phyloP scores from a whole-genome alignment of 148 eudicot genomes.

The Silene latifolia region DNA sequence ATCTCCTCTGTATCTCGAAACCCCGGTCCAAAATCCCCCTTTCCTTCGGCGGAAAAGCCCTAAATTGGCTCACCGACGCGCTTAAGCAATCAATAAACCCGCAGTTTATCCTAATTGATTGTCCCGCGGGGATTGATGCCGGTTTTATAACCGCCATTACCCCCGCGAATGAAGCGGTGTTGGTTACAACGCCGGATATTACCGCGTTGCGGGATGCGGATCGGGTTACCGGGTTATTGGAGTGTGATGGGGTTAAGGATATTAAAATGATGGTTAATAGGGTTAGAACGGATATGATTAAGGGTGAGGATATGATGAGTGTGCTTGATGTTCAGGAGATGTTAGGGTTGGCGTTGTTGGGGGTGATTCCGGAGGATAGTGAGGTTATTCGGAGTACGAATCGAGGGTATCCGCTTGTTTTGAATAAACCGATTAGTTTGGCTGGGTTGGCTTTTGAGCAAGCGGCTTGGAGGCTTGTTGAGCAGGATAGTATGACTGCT shows the following conservation, averaged over 20 bases:
- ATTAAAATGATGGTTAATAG: slow-evolving; percentile 95
- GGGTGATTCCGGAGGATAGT: slow-evolving; percentile 88
- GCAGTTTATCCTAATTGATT: slow-evolving; percentile 80
- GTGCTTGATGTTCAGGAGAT: slow-evolving; percentile 96
- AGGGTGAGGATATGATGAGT: slow-evolving; percentile 99
- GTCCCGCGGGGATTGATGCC: slow-evolving; percentile 96
- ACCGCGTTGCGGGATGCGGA: slow-evolving; percentile 84
- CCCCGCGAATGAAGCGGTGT: slow-evolving; percentile 89
- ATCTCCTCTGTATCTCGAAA: slow-evolving; percentile 80
- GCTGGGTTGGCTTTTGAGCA: slow-evolving; percentile 98
- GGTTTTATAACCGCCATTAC: slow-evolving; percentile 95
- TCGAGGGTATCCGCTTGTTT: slow-evolving; percentile 83
- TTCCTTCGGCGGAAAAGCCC: slow-evolving; percentile 86
- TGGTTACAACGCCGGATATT: slow-evolving; percentile 93
- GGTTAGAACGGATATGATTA: slow-evolving; percentile 87
- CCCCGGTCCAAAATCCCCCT: slow-evolving; percentile 87
- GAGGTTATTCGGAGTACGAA: slow-evolving; percentile 98
- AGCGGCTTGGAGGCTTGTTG: slow-evolving; percentile 96
- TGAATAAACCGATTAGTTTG: slow-evolving; percentile 87
- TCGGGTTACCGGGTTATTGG: slow-evolving; percentile 88
- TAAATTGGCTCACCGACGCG: slow-evolving; percentile 86
- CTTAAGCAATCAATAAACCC: slow-evolving; percentile 70
- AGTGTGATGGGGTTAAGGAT: slow-evolving; percentile 95
- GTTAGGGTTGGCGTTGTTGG: slow-evolving; percentile 85
- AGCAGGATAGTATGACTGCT: slow-evolving; percentile 96